A percentile compares a stretch with the other conserved stretches of the same genome.
Conservation (phyloP, 805 yeast genomes). For the Zygosaccharomyces rouxii region DNA sequence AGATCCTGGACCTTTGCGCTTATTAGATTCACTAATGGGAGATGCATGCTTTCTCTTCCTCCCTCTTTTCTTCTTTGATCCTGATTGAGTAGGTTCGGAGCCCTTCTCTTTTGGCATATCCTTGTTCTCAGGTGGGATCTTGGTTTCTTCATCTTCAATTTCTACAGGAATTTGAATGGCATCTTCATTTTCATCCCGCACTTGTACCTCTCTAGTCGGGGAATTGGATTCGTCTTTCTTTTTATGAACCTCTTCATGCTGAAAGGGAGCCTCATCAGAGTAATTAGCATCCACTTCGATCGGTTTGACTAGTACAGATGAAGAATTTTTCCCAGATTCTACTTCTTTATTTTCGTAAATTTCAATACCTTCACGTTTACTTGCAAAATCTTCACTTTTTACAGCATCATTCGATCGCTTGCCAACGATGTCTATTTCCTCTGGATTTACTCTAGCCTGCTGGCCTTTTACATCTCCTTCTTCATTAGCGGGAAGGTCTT, state of each 20-base stretch:
- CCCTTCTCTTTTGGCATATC: not conserved
- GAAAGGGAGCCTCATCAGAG: not conserved
- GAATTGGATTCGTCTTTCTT: not conserved
- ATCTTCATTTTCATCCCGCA: not conserved
- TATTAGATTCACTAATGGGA: not conserved
- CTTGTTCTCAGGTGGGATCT: not conserved
- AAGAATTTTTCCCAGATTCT: not conserved
- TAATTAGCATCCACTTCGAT: not conserved
- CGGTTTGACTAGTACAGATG: not conserved
- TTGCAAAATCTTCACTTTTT: not conserved
- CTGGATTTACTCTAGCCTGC: not conserved
- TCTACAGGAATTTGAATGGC: not conserved
- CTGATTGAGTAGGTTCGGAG: not conserved
- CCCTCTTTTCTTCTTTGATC: not conserved
- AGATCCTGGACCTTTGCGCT: not conserved
- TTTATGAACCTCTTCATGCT: not conserved
- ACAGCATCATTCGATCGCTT: not conserved
- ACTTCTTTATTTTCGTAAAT: not conserved
- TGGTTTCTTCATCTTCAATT: not conserved
- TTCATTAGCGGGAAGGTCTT: not conserved
- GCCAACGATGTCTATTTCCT: not conserved
- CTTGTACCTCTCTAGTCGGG: not conserved
- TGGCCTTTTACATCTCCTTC: not conserved
- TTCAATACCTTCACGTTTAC: not conserved
- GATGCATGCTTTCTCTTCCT: not conserved